phyloP scores from a whole-genome alignment of 2,329 filamentous ascomycete genomes.

The Botrytis cinerea region DNA sequence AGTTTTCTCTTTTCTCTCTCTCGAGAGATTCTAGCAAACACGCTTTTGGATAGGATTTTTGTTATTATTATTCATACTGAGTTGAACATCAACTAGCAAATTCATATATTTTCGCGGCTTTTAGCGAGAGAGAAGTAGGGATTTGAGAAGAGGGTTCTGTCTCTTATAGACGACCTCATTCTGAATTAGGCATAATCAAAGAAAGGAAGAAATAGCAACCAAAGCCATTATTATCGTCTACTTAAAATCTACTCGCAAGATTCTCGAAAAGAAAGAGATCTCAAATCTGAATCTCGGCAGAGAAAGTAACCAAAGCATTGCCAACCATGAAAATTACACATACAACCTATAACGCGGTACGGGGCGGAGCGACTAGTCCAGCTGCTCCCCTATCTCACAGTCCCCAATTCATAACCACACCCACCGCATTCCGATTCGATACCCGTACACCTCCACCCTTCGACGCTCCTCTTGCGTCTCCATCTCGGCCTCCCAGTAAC shows the following conservation, averaged over 20 bases:
- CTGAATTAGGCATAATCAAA: not conserved
- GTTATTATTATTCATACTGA: slow-evolving; percentile 9
- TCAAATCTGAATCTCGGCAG: not conserved
- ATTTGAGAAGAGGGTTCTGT: not conserved
- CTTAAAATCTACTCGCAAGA: not conserved
- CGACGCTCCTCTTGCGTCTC: not conserved
- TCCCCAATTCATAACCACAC: not conserved
- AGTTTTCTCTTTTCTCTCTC: not conserved
- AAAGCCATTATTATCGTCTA: not conserved
- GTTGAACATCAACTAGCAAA: not conserved
- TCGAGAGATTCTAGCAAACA: not conserved
- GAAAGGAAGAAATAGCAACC: not conserved
- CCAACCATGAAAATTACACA: slow-evolving; percentile 7
- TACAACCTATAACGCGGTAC: slow-evolving; percentile 13
- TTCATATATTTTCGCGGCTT: not conserved
- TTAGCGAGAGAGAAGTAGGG: not conserved
- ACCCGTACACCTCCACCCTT: not conserved
- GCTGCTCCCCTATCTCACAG: not conserved
- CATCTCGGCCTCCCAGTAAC: not conserved
- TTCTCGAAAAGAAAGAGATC: not conserved
- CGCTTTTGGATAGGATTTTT: not conserved
- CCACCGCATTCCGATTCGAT: not conserved
- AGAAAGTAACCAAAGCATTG: not conserved
- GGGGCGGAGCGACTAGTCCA: not conserved
- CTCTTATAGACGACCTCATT: not conserved